phyloP scores from a whole-genome alignment of 1,139 yeast genomes.

The Pneumocystis carinii region DNA sequence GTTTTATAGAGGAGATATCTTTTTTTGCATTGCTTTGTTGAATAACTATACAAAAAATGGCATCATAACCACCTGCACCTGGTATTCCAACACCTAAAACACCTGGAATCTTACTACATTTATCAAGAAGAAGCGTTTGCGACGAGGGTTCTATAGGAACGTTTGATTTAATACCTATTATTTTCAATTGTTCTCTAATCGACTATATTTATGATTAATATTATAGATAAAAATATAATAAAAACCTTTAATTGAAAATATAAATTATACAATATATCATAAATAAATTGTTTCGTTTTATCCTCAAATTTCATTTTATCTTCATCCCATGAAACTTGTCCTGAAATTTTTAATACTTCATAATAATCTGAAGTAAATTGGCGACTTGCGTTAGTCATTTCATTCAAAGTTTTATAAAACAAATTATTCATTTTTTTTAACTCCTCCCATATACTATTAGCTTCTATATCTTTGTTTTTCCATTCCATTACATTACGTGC shows the following conservation, averaged over 20 bases:
- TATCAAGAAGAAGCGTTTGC: constrained; percentile 60
- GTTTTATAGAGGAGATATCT: background rate
- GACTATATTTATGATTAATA: constrained; percentile 24
- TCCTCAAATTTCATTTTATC: background rate
- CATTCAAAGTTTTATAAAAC: constrained; percentile 39
- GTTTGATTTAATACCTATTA: constrained; percentile 47
- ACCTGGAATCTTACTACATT: constrained; percentile 44
- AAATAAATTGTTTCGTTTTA: background rate
- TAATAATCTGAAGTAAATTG: constrained; percentile 1
- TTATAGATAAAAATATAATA: background rate
- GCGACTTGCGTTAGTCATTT: constrained; percentile 32
- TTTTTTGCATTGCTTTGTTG: constrained; percentile 21
- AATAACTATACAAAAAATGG: constrained; percentile 56
- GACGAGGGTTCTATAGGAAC: constrained; percentile 78
- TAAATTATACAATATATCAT: constrained; percentile 7
- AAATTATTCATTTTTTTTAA: constrained; percentile 38
- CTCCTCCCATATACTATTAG: constrained; percentile 33
- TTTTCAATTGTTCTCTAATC: constrained; percentile 43
- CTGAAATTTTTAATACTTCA: background rate
- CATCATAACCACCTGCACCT: constrained; percentile 97
- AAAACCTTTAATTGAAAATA: constrained; percentile 16
- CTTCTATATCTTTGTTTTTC: constrained; percentile 30
- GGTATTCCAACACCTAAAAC: constrained; percentile 92
- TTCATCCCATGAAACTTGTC: background rate
- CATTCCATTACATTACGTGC: constrained; percentile 64